phyloP scores from a whole-genome alignment of 2,329 filamentous ascomycete genomes.

The Diatrype stigma region DNA sequence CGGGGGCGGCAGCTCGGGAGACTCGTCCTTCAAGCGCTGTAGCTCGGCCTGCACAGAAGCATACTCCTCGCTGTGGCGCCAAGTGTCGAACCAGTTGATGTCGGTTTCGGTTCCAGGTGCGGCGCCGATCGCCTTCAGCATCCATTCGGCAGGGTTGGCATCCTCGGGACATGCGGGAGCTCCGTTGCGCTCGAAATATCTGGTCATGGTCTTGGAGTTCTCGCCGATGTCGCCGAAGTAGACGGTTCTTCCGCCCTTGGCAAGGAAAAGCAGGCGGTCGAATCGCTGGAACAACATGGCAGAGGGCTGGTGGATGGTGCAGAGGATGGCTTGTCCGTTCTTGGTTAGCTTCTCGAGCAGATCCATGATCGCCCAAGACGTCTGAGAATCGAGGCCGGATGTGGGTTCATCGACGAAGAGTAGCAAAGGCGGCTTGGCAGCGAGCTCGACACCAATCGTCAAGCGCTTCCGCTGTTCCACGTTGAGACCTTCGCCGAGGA shows the following conservation, averaged over 20 bases:
- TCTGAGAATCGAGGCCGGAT: slow-evolving; percentile 88
- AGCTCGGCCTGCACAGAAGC: slow-evolving; percentile 52
- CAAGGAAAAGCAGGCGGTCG: slow-evolving; percentile 74
- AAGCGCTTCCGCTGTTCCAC: slow-evolving; percentile 70
- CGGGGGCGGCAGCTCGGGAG: slow-evolving; percentile 27
- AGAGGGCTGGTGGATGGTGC: slow-evolving; percentile 96
- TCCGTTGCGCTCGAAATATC: slow-evolving; percentile 74
- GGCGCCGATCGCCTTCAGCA: slow-evolving; percentile 61
- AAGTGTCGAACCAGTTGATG: slow-evolving; percentile 62
- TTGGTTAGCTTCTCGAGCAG: slow-evolving; percentile 86
- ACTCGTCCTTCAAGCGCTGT: slow-evolving; percentile 49
- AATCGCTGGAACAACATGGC: slow-evolving; percentile 93
- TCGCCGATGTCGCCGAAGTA: slow-evolving; percentile 79
- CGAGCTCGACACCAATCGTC: slow-evolving; percentile 94
- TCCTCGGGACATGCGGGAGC: slow-evolving; percentile 59
- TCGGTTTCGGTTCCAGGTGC: slow-evolving; percentile 60
- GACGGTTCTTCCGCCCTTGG: slow-evolving; percentile 70
- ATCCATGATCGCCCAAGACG: slow-evolving; percentile 86
- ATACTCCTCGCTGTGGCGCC: slow-evolving; percentile 39
- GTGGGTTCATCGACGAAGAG: slow-evolving; percentile 95
- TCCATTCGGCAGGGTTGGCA: slow-evolving; percentile 81
- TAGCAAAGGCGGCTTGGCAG: slow-evolving; percentile 82
- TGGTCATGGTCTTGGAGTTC: slow-evolving; percentile 62
- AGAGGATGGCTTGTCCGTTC: slow-evolving; percentile 88
- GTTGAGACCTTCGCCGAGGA: slow-evolving; percentile 81